Evolutionary conservation across 2,329 filamentous ascomycete genomes (phyloP).

Genomic region (Fusarium fracticaudum): DNA sequence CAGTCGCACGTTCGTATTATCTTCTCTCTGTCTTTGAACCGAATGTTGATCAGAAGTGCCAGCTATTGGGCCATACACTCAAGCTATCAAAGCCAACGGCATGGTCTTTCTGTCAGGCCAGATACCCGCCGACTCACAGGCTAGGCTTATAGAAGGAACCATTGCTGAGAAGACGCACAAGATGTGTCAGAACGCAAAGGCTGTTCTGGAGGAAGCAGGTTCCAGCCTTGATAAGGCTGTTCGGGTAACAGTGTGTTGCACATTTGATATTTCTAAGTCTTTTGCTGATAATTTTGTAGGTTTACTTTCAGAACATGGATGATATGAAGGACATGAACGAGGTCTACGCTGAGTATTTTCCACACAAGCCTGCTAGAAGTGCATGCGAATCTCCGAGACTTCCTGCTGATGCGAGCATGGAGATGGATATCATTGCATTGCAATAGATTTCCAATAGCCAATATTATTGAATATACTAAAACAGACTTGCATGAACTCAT

Average conservation of each 20-base stretch:
- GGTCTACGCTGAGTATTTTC: conserved; percentile 28
- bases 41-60: neutral
- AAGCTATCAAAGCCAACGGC: conserved; percentile 44
- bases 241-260: conserved; percentile 60
- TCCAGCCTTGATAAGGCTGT: conserved; percentile 69
- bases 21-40: neutral
- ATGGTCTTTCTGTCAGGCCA: conserved; percentile 77
- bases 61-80: conserved; percentile 27
- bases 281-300: neutral
- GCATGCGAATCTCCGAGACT: conserved; percentile 16
- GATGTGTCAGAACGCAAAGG: conserved; percentile 63
- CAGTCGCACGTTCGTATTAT: conserved; percentile 14
- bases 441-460: neutral
- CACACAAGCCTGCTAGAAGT: conserved; percentile 27
- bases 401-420: conserved; percentile 19
- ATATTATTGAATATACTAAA: neutral
- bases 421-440: conserved; percentile 29
- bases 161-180: conserved; percentile 52
- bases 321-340: conserved; percentile 30
- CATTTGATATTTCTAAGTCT: neutral
- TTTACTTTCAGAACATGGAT: conserved; percentile 21
- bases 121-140: conserved; percentile 70
- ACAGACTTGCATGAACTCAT: neutral
- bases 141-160: conserved; percentile 66
- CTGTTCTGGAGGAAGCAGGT: conserved; percentile 76